phyloP scores from a whole-genome alignment of 106 monocot species.

The Alisma plantagoaquatica region DNA sequence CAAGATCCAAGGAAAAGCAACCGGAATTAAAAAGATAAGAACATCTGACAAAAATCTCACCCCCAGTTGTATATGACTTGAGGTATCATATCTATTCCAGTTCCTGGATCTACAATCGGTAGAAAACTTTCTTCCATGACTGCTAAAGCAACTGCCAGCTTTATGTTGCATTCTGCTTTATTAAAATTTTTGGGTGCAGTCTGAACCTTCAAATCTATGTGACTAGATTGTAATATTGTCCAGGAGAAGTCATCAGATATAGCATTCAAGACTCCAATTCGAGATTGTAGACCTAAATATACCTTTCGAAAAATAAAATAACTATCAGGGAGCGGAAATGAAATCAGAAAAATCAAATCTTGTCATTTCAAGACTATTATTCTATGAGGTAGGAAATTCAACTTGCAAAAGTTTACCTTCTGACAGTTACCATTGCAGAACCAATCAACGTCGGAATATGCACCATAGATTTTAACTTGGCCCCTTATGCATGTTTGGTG shows the following conservation, averaged over 20 bases:
- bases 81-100: slow-evolving; percentile 88
- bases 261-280: slow-evolving; percentile 45
- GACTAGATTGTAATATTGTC: slow-evolving; percentile 70
- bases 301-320: slow-evolving; percentile 34
- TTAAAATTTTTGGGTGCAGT: slow-evolving; percentile 52
- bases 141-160: slow-evolving; percentile 61
- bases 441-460: slow-evolving; percentile 34
- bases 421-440: slow-evolving; percentile 70
- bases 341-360: too few relatives aligned
- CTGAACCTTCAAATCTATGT: slow-evolving; percentile 48
- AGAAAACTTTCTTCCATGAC: slow-evolving; percentile 95
- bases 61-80: slow-evolving; percentile 82
- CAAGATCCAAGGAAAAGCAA: too few relatives aligned
- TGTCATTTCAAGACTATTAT: not conserved
- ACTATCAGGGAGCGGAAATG: slow-evolving; percentile 1
- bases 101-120: slow-evolving; percentile 88
- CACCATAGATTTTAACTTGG: slow-evolving; percentile 14
- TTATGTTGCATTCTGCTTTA: slow-evolving; percentile 76
- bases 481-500: slow-evolving; percentile 46
- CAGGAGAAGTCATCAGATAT: slow-evolving; percentile 58
- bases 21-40: too few relatives aligned
- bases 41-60: slow-evolving; percentile 19
- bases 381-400: not conserved
- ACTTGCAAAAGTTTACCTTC: slow-evolving; percentile 34
- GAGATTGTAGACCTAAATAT: slow-evolving; percentile 42